Conservation (phyloP, 2,329 filamentous ascomycete genomes). For the Cryphonectria naterciae region DNA sequence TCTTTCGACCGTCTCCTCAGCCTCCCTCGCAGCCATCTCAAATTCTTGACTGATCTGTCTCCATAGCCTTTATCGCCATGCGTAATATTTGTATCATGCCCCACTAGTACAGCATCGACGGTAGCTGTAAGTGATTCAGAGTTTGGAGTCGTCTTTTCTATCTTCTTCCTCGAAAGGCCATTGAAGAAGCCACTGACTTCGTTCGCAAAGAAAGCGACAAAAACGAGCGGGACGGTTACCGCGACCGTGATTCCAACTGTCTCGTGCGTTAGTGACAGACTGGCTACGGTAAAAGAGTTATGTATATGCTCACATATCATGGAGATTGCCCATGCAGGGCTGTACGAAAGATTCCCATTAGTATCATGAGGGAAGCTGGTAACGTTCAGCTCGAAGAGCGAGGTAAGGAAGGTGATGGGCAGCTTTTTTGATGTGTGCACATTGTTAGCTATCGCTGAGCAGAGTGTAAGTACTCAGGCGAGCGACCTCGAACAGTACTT, state of each 20-base stretch:
- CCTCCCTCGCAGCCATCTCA: too few species aligned
- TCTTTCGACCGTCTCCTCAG: too few species aligned
- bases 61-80: too few species aligned
- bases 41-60: too few species aligned
- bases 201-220: not conserved
- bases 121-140: too few species aligned
- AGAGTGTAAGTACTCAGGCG: too few species aligned
- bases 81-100: too few species aligned
- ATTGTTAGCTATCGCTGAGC: too few species aligned
- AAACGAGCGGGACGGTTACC: not conserved
- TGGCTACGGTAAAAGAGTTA: not conserved
- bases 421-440: not conserved
- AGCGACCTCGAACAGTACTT: not conserved
- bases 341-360: not conserved
- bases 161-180: not conserved
- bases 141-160: too few species aligned
- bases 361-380: conserved; percentile 3
- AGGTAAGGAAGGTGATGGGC: conserved; percentile 6
- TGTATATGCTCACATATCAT: not conserved
- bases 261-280: not conserved
- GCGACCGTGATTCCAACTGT: not conserved
- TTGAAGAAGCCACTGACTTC: not conserved
- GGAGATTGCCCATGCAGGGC: not conserved
- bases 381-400: not conserved
- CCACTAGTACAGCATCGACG: too few species aligned